Evolutionary conservation across 2,329 filamentous ascomycete genomes (phyloP).

Genomic region (Colletotrichum tamarilloi): DNA sequence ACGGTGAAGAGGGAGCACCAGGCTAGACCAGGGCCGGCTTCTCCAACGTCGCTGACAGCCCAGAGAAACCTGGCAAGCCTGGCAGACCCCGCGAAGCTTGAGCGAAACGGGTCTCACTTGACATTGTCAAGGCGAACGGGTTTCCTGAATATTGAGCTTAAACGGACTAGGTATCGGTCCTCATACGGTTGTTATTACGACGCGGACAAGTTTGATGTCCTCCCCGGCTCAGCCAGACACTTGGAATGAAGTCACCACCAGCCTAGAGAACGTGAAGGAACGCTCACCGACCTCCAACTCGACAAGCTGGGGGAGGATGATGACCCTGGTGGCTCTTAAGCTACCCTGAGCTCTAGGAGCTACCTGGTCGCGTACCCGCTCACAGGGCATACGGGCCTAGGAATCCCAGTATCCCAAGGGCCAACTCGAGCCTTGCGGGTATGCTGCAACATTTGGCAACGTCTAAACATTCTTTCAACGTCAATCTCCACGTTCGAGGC

Average conservation of each 20-base stretch:
- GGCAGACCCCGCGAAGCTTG: slow-evolving; percentile 35
- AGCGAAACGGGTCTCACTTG: slow-evolving; percentile 25
- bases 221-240: not conserved
- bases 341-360: slow-evolving; percentile 17
- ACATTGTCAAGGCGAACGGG: slow-evolving; percentile 18
- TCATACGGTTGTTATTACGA: not conserved
- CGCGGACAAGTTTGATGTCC: not conserved
- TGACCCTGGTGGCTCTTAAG: not conserved
- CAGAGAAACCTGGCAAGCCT: slow-evolving; percentile 33
- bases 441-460: not conserved
- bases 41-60: slow-evolving; percentile 21
- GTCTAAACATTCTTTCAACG: slow-evolving; percentile 3
- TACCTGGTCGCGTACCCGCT: slow-evolving; percentile 14
- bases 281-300: not conserved
- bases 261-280: not conserved
- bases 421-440: not conserved
- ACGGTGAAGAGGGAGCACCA: slow-evolving; percentile 26
- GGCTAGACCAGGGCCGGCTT: slow-evolving; percentile 17
- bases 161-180: slow-evolving; percentile 1
- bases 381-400: not conserved
- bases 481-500: not conserved
- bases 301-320: not conserved
- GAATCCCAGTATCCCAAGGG: not conserved
- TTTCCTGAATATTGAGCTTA: slow-evolving; percentile 25
- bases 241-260: not conserved